These are phyloP conservation scores for Candida tammaniensis DNA, from an alignment of 805 yeast genomes.

Conservation along the genomic window DNA sequence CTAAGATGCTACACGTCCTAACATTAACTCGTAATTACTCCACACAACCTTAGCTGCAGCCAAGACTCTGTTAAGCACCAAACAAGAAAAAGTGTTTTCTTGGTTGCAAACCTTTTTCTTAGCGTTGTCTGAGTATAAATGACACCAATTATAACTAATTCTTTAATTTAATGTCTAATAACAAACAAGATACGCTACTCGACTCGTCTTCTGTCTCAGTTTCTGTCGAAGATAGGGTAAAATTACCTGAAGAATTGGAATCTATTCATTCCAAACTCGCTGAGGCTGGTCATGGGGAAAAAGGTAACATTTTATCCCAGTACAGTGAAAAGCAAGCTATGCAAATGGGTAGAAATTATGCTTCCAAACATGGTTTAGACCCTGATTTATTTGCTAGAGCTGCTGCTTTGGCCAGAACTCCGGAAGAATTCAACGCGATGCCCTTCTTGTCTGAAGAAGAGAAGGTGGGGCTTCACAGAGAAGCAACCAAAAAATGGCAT, in stretches of 20 bases:
- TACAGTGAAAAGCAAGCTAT: conserved; percentile 64
- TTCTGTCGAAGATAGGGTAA: conserved; percentile 7
- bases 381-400: conserved; percentile 59
- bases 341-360: conserved; percentile 69
- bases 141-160: too few relatives aligned
- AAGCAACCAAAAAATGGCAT: conserved; percentile 39
- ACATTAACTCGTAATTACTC: too few relatives aligned
- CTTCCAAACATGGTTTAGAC: conserved; percentile 52
- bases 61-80: too few relatives aligned
- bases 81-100: too few relatives aligned
- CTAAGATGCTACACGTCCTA: too few relatives aligned
- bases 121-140: too few relatives aligned
- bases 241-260: conserved; percentile 11
- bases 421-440: conserved; percentile 56
- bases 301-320: conserved; percentile 50
- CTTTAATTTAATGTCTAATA: too few relatives aligned
- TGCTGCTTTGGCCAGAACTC: conserved; percentile 58
- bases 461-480: conserved; percentile 46
- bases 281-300: conserved; percentile 17
- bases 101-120: too few relatives aligned
- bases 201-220: too few relatives aligned
- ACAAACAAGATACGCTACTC: too few relatives aligned
- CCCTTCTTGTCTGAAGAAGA: conserved; percentile 44
- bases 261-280: conserved; percentile 16
- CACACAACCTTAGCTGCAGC: too few relatives aligned